Percentiles rank a stretch among this genome's conserved stretches.
These are phyloP conservation scores for Darksidea phi DNA, from an alignment of 495 filamentous ascomycete genomes.

Conservation along the genomic window DNA sequence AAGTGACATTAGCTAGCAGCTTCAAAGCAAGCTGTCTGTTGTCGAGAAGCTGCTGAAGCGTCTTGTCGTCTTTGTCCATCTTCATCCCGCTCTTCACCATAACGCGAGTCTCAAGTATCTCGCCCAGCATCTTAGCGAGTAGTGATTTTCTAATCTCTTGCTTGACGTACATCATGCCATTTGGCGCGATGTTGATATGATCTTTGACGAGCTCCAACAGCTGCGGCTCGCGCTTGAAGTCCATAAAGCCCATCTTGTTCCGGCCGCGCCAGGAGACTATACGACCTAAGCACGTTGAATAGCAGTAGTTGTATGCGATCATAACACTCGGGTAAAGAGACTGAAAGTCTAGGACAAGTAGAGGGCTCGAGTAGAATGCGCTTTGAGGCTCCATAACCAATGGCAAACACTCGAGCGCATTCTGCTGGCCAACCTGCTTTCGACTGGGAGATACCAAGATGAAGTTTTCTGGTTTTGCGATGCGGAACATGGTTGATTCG, in stretches of 20 bases:
- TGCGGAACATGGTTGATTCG: constrained; percentile 96
- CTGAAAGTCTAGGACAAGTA: constrained; percentile 94
- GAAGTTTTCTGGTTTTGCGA: constrained; percentile 96
- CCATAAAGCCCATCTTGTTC: constrained; percentile 92
- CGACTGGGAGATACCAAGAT: constrained; percentile 82
- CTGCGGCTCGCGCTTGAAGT: constrained; percentile 72
- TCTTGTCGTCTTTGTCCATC: constrained; percentile 82
- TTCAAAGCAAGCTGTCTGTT: constrained; percentile 96
- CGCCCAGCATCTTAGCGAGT: constrained; percentile 91
- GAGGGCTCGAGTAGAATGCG: constrained; percentile 84
- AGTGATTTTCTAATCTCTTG: constrained; percentile 82
- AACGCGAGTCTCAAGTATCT: constrained; percentile 93
- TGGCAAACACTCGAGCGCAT: constrained; percentile 91
- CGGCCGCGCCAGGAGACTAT: constrained; percentile 79
- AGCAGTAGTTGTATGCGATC: constrained; percentile 99
- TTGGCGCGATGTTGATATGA: constrained; percentile 89
- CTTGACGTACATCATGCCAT: constrained; percentile 94
- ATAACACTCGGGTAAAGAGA: constrained; percentile 95
- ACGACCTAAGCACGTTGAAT: constrained; percentile 91
- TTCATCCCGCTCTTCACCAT: constrained; percentile 99
- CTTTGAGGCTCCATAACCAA: constrained; percentile 98
- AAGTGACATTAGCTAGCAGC: constrained; percentile 95
- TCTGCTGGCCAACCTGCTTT: constrained; percentile 91
- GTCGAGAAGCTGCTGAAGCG: constrained; percentile 82
- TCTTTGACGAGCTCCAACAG: constrained; percentile 78